Base-by-base conservation (phyloP, 371 early-diverging fungal genomes). In the Actinomortierella ambigua region DNA sequence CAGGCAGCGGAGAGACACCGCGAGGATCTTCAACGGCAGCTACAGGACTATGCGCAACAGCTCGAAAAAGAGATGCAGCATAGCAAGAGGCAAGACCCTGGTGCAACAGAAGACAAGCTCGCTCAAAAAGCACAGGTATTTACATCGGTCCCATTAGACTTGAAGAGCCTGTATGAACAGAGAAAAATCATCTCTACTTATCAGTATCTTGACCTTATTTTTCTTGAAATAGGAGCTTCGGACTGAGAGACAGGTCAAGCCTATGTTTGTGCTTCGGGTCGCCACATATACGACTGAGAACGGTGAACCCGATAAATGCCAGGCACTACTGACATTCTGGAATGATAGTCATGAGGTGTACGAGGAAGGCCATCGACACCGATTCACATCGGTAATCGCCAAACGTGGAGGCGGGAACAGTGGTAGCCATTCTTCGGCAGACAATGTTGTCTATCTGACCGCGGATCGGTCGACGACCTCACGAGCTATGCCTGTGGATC, bases 271-370 rank as follows among this genome's bases (percentile, higher is more conserved):
- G 46, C 29, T 83, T 3, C 76, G 62, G 84, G 88, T 63, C 87
- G 87, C 61, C 79, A 75, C 53, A 70, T 51, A 42, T 47, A 53
- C 47, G 13, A 50, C 54, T n/a, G 57, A 28, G 15, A 61, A 28
- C 1, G 52, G 57, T 20, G 41, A 43, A 50, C 50, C 9, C 6
- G 51, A 49, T 24, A 34, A 55, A 26, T 59, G 44, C 13, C 64
- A 77, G 26, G 82, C 76, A 0, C 44, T 77, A 26, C 55, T 88
- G 27, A 86, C 86, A 1, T 70, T 86, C n/a, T 86, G 85, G 85
- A 69, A 71, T 54, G 77, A 79, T 2, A 77, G 79, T 40, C 69
- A 79, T n/a, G 51, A 58, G 20, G 46, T 48, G 3, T 65, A 85
- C 1, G 55, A 70, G 13, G 88, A 88, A 77, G 88, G 88, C 0